Percentiles rank a stretch among this genome's conserved stretches.
phyloP scores from a whole-genome alignment of 2,329 filamentous ascomycete genomes.

The Cryphonectria nitschkei region DNA sequence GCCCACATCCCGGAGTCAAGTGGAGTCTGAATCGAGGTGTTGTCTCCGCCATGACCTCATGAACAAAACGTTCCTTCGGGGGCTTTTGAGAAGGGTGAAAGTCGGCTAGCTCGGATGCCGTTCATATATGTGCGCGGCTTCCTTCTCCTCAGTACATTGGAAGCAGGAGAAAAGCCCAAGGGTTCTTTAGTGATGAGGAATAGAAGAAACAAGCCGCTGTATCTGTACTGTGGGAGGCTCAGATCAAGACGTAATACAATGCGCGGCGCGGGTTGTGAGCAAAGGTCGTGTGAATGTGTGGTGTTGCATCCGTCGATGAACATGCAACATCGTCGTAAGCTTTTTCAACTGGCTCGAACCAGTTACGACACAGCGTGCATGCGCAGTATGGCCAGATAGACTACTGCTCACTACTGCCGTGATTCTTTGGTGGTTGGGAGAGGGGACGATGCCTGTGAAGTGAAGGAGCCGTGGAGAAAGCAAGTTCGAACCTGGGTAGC shows the following conservation, averaged over 20 bases:
- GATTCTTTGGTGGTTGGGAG: neutral
- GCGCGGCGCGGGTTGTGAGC: neutral
- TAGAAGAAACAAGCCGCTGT: neutral
- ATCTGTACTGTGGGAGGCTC: neutral
- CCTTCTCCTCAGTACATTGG: neutral
- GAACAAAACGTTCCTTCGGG: neutral
- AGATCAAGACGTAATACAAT: neutral
- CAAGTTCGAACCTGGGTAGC: neutral
- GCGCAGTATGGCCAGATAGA: neutral
- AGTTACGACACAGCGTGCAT: neutral
- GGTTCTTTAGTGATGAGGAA: no score
- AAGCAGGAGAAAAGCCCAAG: neutral
- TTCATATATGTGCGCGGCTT: neutral
- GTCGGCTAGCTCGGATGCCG: neutral
- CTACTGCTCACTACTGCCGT: no score
- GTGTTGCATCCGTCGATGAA: neutral
- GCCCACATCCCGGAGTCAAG: neutral
- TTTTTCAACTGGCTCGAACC: neutral
- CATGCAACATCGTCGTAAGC: neutral
- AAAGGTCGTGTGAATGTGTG: neutral
- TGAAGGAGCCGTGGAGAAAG: neutral
- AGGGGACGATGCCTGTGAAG: neutral
- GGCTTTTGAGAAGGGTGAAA: neutral
- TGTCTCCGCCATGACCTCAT: slow-evolving; percentile 10
- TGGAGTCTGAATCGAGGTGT: slow-evolving; percentile 6